Evolutionary conservation across 2,329 filamentous ascomycete genomes (phyloP), one percentile per base, ranked within the genome.

Genomic region (Didymella lethalis): DNA sequence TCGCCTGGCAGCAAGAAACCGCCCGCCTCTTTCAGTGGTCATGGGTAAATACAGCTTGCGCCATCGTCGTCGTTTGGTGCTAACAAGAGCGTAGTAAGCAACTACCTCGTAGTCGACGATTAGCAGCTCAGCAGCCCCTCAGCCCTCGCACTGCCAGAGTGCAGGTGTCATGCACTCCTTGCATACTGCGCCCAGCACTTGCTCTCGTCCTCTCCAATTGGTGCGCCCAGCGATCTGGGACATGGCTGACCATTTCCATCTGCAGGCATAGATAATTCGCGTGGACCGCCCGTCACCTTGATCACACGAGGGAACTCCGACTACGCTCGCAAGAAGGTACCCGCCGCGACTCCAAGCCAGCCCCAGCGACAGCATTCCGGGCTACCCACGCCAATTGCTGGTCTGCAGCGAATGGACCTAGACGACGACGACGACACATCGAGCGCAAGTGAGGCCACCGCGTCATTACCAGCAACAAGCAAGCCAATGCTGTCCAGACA

Each of bases 221-320:
- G 45, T 31, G 31, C 28, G n/a, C 40, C 25, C 50, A 11, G 26
- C 26, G 41, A 36, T 45, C 45, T 59, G 56, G 45, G 36, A 49
- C 50, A 34, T 48, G 46, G 50, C 56, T 59, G 25, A 59, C 50
- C 20, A 31, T 18, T 18, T 38, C 23, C 47, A 46, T n/a, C 16
- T 55, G 41, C 29, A 55, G 52, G 81, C 66, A 81, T 84, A 76
- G 80, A 81, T 69, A 82, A 79, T 29, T 79, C 76, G 56, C 74
- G 78, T 67, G 83, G 82, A 59, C 82, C 83, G 45, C 82, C 82
- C 50, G 79, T 83, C 57, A 79, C 81, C n/a, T 77, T 83, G 58
- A 80, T 81, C 59, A 83, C 82, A 50, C 81, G 81, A 53, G 69
- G 71, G 29, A 67, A 70, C 55, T 66, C 67, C 16, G 75, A 77